phyloP scores from a whole-genome alignment of 2,329 filamentous ascomycete species.

The Claviceps spartinae region DNA sequence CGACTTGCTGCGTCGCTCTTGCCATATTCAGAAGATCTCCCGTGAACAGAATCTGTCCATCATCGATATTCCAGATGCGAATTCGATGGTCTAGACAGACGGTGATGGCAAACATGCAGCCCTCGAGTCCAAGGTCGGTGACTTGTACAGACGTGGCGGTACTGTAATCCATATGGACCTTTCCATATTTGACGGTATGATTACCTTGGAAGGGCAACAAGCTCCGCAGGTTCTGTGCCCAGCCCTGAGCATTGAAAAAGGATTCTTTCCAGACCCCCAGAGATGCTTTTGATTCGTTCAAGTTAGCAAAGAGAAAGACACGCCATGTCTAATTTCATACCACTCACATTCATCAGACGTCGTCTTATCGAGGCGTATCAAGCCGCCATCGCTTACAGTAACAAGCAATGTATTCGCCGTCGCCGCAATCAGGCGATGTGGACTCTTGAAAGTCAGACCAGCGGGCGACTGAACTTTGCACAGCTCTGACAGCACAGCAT shows the following conservation, averaged over 20 bases:
- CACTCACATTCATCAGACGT: constrained; percentile 32
- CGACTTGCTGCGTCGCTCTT: constrained; percentile 51
- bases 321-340: neutral
- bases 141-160: constrained; percentile 51
- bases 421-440: constrained; percentile 68
- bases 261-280: constrained; percentile 49
- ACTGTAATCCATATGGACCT: constrained; percentile 51
- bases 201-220: constrained; percentile 53
- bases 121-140: constrained; percentile 35
- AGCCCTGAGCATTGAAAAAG: constrained; percentile 60
- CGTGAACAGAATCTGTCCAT: constrained; percentile 61
- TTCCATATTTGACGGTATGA: constrained; percentile 50
- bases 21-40: constrained; percentile 64
- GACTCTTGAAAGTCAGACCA: constrained; percentile 62
- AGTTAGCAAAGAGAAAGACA: neutral
- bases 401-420: constrained; percentile 63
- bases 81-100: constrained; percentile 81
- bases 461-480: constrained; percentile 62
- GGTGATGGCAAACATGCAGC: constrained; percentile 51
- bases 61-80: constrained; percentile 79
- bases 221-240: constrained; percentile 52
- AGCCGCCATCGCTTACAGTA: constrained; percentile 65
- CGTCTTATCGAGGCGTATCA: constrained; percentile 56
- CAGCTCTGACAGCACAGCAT: constrained; percentile 60
- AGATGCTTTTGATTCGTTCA: constrained; percentile 11